Evolutionary conservation across 495 filamentous ascomycete species (phyloP), one percentile per base, ranked within the genome.

Genomic region (Penicillium robsamsonii): DNA sequence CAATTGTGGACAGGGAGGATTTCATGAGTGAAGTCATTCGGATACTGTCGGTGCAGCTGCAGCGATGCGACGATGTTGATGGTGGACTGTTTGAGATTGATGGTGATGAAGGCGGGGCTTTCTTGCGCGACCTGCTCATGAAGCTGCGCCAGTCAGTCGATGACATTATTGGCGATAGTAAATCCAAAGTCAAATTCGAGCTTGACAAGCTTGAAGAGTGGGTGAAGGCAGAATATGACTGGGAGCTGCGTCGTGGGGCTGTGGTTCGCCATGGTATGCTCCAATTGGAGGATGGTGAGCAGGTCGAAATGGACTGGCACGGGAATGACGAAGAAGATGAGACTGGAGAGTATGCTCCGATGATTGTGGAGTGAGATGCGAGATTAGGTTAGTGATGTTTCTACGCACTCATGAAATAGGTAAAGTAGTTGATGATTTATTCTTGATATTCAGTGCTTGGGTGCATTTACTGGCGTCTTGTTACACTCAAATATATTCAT

Each of bases 301-400:
- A 84, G 62, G 85, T 96, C 15, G 85, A 91, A 55, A 80, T 94
- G 65, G 91, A 96, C 57, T 76, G 90, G 57, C 76, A 76, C 25
- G 88, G 86, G 6, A 79, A 86, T 56, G 87, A 93, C 57, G 89
- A 84, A 55, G 89, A 95, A 53, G 90, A 94, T 50, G 90, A 94
- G 70, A 82, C 81, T 55, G 91, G 90, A 17, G 93, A 96, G 65
- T 92, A 91, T 76, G 86, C 88, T 56, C 94, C 93, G 15, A 79
- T 88, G 22, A 70, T 98, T 17, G 90, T 98, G 5, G 84, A 91
- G 60, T 79, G 55, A 56, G 11, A 20, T 30, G n/a, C 13, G 31
- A 18, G n/a, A 38, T 6, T 40, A 56, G 31, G 22, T 7, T 27
- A 5, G 27, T 29, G 37, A 15, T 27, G n/a, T n/a, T 9, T 15